phyloP scores from a whole-genome alignment of 2,329 filamentous ascomycete species.

The Aspergillus pseudoviridinutans region DNA sequence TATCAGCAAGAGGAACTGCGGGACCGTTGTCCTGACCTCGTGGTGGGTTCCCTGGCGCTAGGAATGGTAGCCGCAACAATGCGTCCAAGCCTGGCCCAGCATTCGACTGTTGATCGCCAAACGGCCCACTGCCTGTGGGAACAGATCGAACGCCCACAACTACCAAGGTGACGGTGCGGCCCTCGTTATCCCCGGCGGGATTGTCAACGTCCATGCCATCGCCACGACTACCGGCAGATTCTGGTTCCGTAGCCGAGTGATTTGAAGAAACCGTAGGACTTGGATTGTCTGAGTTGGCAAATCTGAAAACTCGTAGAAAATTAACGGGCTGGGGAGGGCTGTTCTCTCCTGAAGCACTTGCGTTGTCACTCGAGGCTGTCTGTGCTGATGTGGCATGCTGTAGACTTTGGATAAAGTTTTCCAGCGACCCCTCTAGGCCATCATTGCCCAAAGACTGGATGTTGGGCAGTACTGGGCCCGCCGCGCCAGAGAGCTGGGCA shows the following conservation, averaged over 20 bases:
- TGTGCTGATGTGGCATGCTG: slow-evolving; percentile 60
- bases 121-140: slow-evolving; percentile 48
- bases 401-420: slow-evolving; percentile 60
- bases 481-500: slow-evolving; percentile 60
- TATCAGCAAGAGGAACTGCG: slow-evolving; percentile 51
- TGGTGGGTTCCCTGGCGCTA: slow-evolving; percentile 41
- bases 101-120: slow-evolving; percentile 42
- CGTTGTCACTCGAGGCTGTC: slow-evolving; percentile 34
- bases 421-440: slow-evolving; percentile 58
- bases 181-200: slow-evolving; percentile 41
- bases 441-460: slow-evolving; percentile 52
- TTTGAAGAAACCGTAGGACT: slow-evolving; percentile 18
- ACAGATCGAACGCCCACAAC: slow-evolving; percentile 67
- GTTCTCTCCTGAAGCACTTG: slow-evolving; percentile 33
- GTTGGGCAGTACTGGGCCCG: slow-evolving; percentile 53
- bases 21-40: slow-evolving; percentile 44
- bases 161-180: slow-evolving; percentile 64
- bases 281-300: slow-evolving; percentile 50
- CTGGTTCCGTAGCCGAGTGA: slow-evolving; percentile 22
- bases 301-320: slow-evolving; percentile 66
- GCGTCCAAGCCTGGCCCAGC: slow-evolving; percentile 42
- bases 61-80: slow-evolving; percentile 43
- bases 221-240: slow-evolving; percentile 19
- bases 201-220: slow-evolving; percentile 41
- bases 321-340: slow-evolving; percentile 56